Evolutionary conservation across 1,284 basidiomycete species (phyloP).

Genomic region (Serendipita sp.): DNA sequence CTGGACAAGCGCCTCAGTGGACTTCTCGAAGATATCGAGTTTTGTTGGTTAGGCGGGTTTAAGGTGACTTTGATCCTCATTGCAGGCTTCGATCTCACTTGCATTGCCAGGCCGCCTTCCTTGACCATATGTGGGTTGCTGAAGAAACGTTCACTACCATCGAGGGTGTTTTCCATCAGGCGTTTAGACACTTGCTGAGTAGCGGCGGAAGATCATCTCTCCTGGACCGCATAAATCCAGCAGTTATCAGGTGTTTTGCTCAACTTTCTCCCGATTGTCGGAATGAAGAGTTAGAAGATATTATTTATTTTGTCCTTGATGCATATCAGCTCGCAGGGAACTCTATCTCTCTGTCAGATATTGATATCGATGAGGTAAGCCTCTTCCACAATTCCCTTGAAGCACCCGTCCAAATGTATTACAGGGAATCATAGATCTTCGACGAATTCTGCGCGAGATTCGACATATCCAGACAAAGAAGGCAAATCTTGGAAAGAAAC

Average conservation of each 20-base stretch:
- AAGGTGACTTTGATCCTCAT: constrained; percentile 45
- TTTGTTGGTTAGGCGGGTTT: constrained; percentile 94
- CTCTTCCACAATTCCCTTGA: no score
- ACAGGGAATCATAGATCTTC: constrained; percentile 44
- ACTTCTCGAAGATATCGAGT: constrained; percentile 77
- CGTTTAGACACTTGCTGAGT: constrained; percentile 37
- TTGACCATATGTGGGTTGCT: no score
- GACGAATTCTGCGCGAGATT: constrained; percentile 49
- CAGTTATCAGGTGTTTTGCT: constrained; percentile 73
- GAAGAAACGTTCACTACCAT: no score
- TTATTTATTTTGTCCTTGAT: constrained; percentile 88
- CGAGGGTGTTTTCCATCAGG: no score
- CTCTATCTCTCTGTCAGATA: constrained; percentile 78
- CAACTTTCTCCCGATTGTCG: constrained; percentile 65
- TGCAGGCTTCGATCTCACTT: no score
- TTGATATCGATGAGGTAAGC: constrained; percentile 75
- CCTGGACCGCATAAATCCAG: constrained; percentile 41
- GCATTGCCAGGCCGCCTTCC: no score
- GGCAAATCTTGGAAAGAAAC: constrained; percentile 26
- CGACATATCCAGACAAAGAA: constrained; percentile 24
- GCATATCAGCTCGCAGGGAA: constrained; percentile 87
- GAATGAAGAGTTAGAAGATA: constrained; percentile 90
- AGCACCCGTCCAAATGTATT: background rate
- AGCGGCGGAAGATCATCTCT: constrained; percentile 42
- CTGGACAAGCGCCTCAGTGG: constrained; percentile 67